A percentile compares a stretch with the other conserved stretches of the same genome.
Conservation (phyloP, 805 yeast species). For the Candida piceae region DNA sequence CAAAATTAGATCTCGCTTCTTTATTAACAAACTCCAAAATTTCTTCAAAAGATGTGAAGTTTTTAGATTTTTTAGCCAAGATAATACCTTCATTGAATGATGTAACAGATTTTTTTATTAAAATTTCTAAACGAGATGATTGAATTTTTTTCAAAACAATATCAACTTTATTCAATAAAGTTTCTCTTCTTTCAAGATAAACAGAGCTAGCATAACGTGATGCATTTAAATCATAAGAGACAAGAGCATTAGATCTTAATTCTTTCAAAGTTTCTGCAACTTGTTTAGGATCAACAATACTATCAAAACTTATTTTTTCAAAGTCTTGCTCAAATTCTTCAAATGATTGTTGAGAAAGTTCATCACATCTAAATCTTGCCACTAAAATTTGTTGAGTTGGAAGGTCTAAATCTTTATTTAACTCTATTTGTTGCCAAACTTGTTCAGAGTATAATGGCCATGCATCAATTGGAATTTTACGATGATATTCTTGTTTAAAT, state of each 20-base stretch:
- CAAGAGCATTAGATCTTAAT: slow-evolving; percentile 43
- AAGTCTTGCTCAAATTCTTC: slow-evolving; percentile 37
- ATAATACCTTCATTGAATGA: slow-evolving; percentile 25
- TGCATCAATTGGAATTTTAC: slow-evolving; percentile 88
- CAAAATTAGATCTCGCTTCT: slow-evolving; percentile 24
- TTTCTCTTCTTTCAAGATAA: slow-evolving; percentile 55
- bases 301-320: slow-evolving; percentile 18
- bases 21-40: slow-evolving; percentile 20
- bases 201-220: slow-evolving; percentile 67
- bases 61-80: slow-evolving; percentile 20
- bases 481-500: slow-evolving; percentile 71
- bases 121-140: slow-evolving; percentile 33
- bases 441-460: slow-evolving; percentile 89
- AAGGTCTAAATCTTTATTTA: slow-evolving; percentile 87
- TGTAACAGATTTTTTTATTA: slow-evolving; percentile 32
- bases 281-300: slow-evolving; percentile 23
- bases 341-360: slow-evolving; percentile 57
- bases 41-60: slow-evolving; percentile 16
- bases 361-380: slow-evolving; percentile 92
- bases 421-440: slow-evolving; percentile 92
- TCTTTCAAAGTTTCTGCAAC: slow-evolving; percentile 40
- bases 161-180: slow-evolving; percentile 46
- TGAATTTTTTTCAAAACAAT: slow-evolving; percentile 40
- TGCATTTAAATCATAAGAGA: slow-evolving; percentile 63
- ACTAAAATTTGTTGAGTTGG: slow-evolving; percentile 96